phyloP scores from a whole-genome alignment of 2,329 filamentous ascomycete genomes.

The Hawksworthiomyces lignivorus region DNA sequence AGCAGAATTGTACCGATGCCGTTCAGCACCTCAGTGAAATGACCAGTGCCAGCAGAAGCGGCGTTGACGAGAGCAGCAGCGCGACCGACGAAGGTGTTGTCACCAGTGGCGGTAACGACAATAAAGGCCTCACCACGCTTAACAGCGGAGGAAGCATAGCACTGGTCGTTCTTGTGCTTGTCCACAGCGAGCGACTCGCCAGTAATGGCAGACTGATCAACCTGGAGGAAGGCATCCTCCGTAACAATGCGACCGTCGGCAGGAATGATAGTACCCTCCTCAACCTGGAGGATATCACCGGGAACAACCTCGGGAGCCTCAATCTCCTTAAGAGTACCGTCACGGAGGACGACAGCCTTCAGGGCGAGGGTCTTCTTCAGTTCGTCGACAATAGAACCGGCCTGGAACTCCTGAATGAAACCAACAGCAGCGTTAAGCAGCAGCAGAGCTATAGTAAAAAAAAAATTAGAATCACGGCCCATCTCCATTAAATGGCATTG shows the following conservation, averaged over 20 bases:
- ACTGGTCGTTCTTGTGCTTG: slow-evolving; percentile 74
- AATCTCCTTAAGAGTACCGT: slow-evolving; percentile 68
- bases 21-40: slow-evolving; percentile 88
- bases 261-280: slow-evolving; percentile 87
- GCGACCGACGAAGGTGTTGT: slow-evolving; percentile 84
- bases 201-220: slow-evolving; percentile 87
- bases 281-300: slow-evolving; percentile 81
- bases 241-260: slow-evolving; percentile 82
- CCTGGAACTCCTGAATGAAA: slow-evolving; percentile 85
- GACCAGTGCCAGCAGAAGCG: slow-evolving; percentile 65
- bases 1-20: slow-evolving; percentile 76
- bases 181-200: slow-evolving; percentile 88
- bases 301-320: slow-evolving; percentile 79
- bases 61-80: slow-evolving; percentile 78
- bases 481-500: no score
- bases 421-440: slow-evolving; percentile 79
- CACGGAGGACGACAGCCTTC: slow-evolving; percentile 80
- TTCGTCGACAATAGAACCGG: slow-evolving; percentile 83
- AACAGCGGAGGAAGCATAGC: slow-evolving; percentile 79
- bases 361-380: slow-evolving; percentile 73
- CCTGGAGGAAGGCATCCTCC: slow-evolving; percentile 76
- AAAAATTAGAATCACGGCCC: not conserved
- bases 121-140: slow-evolving; percentile 85
- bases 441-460: slow-evolving; percentile 41
- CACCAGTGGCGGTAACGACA: slow-evolving; percentile 75